phyloP scores from a whole-genome alignment of 2,329 filamentous ascomycete species.

The Bertia moriformis region DNA sequence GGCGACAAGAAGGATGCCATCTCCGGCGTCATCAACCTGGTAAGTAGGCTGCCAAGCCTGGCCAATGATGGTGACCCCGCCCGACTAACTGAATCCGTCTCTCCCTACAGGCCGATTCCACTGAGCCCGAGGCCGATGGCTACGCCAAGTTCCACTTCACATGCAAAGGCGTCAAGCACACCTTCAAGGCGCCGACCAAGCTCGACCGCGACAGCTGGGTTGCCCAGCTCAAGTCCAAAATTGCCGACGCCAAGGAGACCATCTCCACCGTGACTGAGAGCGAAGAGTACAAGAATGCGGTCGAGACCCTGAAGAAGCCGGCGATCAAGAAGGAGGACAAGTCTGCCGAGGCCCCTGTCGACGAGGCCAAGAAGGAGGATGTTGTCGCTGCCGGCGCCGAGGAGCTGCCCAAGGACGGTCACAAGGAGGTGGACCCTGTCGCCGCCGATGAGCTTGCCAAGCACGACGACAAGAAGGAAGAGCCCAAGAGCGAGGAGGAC shows the following conservation, averaged over 20 bases:
- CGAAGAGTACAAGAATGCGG: constrained; percentile 49
- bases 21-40: neutral
- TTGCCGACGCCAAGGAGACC: constrained; percentile 41
- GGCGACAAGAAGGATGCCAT: neutral
- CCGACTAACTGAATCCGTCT: too few relatives aligned
- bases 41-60: too few relatives aligned
- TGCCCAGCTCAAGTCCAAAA: constrained; percentile 38
- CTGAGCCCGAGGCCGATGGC: neutral
- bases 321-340: constrained; percentile 11
- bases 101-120: too few relatives aligned
- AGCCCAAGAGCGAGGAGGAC: constrained; percentile 8
- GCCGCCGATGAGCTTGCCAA: too few relatives aligned
- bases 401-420: neutral
- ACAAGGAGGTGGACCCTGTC: neutral
- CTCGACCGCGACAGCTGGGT: constrained; percentile 53
- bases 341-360: constrained; percentile 1
- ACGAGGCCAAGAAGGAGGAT: constrained; percentile 17
- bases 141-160: neutral
- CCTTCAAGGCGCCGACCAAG: constrained; percentile 40
- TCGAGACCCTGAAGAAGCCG: constrained; percentile 28
- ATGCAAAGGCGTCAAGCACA: neutral
- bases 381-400: constrained; percentile 12
- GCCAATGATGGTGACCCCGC: too few relatives aligned
- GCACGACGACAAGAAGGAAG: neutral
- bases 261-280: constrained; percentile 41